Conservation (phyloP, 176 grass and related monocot genomes). For the Bromus sterilis region DNA sequence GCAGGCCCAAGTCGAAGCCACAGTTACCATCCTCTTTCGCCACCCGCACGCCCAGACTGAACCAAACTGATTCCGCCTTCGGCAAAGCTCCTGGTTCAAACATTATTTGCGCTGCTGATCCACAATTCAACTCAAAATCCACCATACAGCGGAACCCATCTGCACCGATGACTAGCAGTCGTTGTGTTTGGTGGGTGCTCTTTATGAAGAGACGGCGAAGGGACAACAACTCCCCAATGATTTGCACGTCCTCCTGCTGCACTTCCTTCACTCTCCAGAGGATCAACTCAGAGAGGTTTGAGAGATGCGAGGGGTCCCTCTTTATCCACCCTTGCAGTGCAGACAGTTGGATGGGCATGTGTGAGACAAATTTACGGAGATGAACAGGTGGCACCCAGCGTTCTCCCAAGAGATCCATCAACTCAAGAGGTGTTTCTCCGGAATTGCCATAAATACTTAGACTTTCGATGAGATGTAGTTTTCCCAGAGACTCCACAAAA, state of each 20-base stretch:
- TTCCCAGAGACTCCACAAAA: not conserved
- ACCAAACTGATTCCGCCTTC: rapidly evolving
- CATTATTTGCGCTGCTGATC: not conserved
- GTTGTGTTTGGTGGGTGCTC: not conserved
- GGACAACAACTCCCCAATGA: not conserved
- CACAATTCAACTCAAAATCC: rapidly evolving
- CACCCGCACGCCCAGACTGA: too few relatives aligned
- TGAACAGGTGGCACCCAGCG: not conserved
- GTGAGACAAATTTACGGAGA: rapidly evolving
- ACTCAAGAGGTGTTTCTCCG: not conserved
- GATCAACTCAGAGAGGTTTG: not conserved
- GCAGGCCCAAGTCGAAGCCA: too few relatives aligned
- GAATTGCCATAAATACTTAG: rapidly evolving
- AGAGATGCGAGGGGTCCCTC: not conserved
- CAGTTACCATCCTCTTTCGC: too few relatives aligned
- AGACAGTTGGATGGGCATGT: not conserved
- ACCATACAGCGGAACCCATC: not conserved
- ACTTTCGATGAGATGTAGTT: not conserved
- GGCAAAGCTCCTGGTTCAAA: too few relatives aligned
- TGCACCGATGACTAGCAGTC: not conserved
- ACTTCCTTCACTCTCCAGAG: rapidly evolving
- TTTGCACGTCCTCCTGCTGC: not conserved
- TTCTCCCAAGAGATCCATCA: not conserved
- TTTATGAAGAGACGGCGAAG: rapidly evolving
- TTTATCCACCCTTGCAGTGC: not conserved